Evolutionary conservation across 106 monocot species (phyloP).

Genomic region (Amphibolis antarctica): DNA sequence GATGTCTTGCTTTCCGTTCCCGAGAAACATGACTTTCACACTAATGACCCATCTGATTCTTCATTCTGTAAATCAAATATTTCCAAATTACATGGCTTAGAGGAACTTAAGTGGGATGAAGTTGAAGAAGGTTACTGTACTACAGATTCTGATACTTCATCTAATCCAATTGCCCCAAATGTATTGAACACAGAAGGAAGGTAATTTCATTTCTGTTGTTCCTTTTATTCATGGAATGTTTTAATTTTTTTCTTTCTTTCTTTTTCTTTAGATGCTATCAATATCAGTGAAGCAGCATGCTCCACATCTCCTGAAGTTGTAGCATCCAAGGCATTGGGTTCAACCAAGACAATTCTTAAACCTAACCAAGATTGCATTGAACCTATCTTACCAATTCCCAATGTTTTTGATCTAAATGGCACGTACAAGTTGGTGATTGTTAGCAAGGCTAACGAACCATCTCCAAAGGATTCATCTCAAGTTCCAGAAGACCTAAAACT

Average conservation of each 20-base stretch:
- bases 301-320: conserved; percentile 7
- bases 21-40: conserved; percentile 7
- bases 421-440: conserved; percentile 47
- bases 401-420: conserved; percentile 49
- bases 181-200: too few relatives aligned
- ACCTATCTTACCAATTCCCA: conserved; percentile 6
- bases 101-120: conserved; percentile 34
- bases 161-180: conserved; percentile 6
- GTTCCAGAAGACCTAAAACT: conserved; percentile 47
- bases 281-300: conserved; percentile 5
- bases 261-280: conserved; percentile 9
- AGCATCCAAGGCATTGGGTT: conserved; percentile 9
- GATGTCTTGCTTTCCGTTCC: conserved; percentile 1
- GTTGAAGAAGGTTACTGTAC: conserved; percentile 1
- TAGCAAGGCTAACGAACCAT: conserved; percentile 27
- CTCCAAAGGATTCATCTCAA: conserved; percentile 43
- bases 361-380: conserved; percentile 7
- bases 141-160: background rate
- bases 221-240: background rate
- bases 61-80: conserved; percentile 1
- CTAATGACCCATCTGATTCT: conserved; percentile 6
- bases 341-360: conserved; percentile 7
- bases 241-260: background rate
- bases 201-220: background rate
- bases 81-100: conserved; percentile 19